Evolutionary conservation across 768 basidiomycete species (phyloP), one percentile per base, ranked within the genome.

Genomic region (Podaxis carcinomalis): DNA sequence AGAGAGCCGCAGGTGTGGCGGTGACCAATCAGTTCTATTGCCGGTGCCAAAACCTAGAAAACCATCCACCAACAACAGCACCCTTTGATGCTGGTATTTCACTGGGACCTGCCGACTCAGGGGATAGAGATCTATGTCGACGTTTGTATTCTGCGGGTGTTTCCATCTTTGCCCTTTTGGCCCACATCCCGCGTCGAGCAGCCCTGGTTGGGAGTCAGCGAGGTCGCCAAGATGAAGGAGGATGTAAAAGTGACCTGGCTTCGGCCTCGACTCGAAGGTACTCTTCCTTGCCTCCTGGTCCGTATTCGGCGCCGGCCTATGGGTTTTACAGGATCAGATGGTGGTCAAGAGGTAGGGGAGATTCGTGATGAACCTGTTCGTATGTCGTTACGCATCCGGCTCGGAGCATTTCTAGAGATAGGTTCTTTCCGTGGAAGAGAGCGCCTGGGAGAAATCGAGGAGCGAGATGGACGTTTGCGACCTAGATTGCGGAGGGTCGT

Each of bases 111-210:
- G 5, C 14, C 19, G 42, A 19, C 14, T 44, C 42, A 6, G n/a
- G 0, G n/a, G 42, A 44, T 44, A 49, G 7, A 3, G 36, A 36
- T 5, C 35, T 80, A 66, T 86, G 72, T 37, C 91, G 79, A 36
- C 84, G 84, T 75, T 97, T 95, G 72, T 90, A 95, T 52, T 89
- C 87, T 0, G 86, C 82, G 0, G 94, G 94, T 6, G 83, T 84
- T 65, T 95, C 94, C 13, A 75, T 75, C 4, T 64, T 66, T 0
- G 66, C 67, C 1, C 85, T 85, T 2, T 80, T 64, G 27, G 73
- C 76, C 93, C 93, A 96, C 80, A 94, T 89, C 0, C 94, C 94
- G 61, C 78, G 75, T 55, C 80, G 82, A 32, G 82, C 81, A 37
- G 73, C 69, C 66, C 92, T 94, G 60, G 3, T 40, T n/a, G 28